Conservation (phyloP, 176 grass and related monocot species). For the Secale cereale region DNA sequence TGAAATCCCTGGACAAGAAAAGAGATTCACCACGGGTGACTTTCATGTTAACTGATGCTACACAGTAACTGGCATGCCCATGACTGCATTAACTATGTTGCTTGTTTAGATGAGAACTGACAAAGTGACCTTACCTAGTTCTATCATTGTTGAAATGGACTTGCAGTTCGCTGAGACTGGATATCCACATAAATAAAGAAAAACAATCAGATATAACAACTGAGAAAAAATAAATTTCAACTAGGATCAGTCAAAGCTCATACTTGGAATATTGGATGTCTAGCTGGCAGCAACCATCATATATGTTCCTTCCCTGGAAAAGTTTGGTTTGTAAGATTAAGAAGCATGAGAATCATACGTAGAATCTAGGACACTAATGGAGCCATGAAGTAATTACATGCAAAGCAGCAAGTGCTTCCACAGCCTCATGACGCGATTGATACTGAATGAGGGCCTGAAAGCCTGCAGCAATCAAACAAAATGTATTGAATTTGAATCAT, state of each 20-base stretch:
- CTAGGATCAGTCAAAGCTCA: conserved; percentile 18
- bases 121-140: conserved; percentile 61
- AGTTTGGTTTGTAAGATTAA: conserved; percentile 23
- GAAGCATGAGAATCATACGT: background rate
- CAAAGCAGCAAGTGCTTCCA: conserved; percentile 75
- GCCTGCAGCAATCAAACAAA: conserved; percentile 49
- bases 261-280: conserved; percentile 99
- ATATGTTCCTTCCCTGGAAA: conserved; percentile 92
- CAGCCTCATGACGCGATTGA: conserved; percentile 71
- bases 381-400: conserved; percentile 64
- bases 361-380: conserved; percentile 27
- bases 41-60: conserved; percentile 10
- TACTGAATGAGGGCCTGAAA: conserved; percentile 96
- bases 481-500: conserved; percentile 12
- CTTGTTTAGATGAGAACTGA: background rate
- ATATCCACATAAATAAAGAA: conserved; percentile 28
- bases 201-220: conserved; percentile 24
- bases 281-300: conserved; percentile 99
- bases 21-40: background rate
- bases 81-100: background rate
- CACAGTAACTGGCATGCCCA: background rate
- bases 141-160: conserved; percentile 98
- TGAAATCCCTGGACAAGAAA: conserved; percentile 80
- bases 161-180: conserved; percentile 95
- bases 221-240: background rate